Percentiles rank a stretch among this genome's conserved stretches.
These are phyloP conservation scores for Chaetomium fimeti DNA, from an alignment of 495 filamentous ascomycete species.

Conservation along the genomic window DNA sequence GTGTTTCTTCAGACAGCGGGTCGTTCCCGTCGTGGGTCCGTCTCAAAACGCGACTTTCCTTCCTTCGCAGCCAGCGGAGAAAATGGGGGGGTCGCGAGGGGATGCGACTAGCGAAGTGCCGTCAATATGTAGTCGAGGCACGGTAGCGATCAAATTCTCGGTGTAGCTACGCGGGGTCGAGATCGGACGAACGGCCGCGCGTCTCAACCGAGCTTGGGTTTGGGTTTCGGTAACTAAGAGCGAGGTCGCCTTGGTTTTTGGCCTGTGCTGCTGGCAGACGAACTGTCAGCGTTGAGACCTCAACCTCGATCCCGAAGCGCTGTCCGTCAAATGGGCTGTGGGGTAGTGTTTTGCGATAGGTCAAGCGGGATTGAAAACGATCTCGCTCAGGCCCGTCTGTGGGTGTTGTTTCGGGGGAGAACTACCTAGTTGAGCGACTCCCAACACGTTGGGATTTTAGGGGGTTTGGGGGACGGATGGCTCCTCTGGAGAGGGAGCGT, in stretches of 20 bases:
- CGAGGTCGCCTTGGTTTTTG: background rate
- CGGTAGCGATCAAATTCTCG: background rate
- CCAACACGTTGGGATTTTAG: slow-evolving; percentile 5
- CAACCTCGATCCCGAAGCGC: slow-evolving; percentile 1
- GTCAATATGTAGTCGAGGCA: background rate
- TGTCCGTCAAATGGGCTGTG: background rate
- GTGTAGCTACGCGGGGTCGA: slow-evolving; percentile 1
- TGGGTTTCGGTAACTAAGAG: background rate
- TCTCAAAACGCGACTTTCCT: slow-evolving; percentile 5
- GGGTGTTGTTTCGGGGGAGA: background rate
- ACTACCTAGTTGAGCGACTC: background rate
- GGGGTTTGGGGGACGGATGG: background rate
- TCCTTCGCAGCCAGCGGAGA: background rate
- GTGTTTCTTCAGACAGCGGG: slow-evolving; percentile 24
- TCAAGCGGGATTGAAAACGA: background rate
- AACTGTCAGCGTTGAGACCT: background rate
- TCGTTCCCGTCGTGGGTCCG: slow-evolving; percentile 17
- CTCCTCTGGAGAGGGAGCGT: background rate
- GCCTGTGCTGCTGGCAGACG: background rate
- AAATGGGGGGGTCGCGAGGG: background rate
- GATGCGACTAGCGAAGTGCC: background rate
- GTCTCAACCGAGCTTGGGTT: background rate
- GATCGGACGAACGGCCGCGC: slow-evolving; percentile 15
- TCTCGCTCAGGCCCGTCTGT: background rate
- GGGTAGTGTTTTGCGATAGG: background rate